phyloP scores from a whole-genome alignment of 768 basidiomycete genomes.

The Calocybe cyanea region DNA sequence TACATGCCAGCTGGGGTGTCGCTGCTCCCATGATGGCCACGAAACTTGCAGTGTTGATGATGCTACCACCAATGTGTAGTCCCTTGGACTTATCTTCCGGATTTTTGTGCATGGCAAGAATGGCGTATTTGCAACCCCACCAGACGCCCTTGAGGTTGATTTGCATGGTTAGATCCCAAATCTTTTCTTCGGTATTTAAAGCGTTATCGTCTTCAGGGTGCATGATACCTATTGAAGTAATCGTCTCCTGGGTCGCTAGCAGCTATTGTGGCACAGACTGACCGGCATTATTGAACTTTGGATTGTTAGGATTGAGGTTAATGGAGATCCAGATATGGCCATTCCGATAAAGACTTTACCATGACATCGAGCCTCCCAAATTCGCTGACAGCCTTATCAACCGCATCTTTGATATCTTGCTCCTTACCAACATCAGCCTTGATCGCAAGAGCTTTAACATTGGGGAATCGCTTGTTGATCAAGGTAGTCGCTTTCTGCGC shows the following conservation, averaged over 20 bases:
- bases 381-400: slow-evolving; percentile 72
- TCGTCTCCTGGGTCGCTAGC: not conserved
- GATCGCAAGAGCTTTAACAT: slow-evolving; percentile 62
- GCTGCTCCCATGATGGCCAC: slow-evolving; percentile 95
- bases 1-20: slow-evolving; percentile 97
- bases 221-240: slow-evolving; percentile 76
- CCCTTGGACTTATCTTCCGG: slow-evolving; percentile 77
- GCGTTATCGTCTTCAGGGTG: slow-evolving; percentile 94
- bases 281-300: slow-evolving; percentile 92
- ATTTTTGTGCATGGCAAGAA: slow-evolving; percentile 94
- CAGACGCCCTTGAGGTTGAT: slow-evolving; percentile 99
- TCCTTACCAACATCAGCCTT: slow-evolving; percentile 91
- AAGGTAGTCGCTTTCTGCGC: slow-evolving; percentile 64
- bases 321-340: not conserved
- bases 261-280: slow-evolving; percentile 5
- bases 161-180: slow-evolving; percentile 93
- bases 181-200: slow-evolving; percentile 91
- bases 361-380: slow-evolving; percentile 96
- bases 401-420: slow-evolving; percentile 74
- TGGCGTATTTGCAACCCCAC: slow-evolving; percentile 99
- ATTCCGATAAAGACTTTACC: slow-evolving; percentile 49
- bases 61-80: slow-evolving; percentile 78
- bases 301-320: not conserved
- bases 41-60: slow-evolving; percentile 98
- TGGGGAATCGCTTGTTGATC: slow-evolving; percentile 64